A percentile compares a stretch with the other conserved stretches of the same genome.
These are phyloP conservation scores for Fistulinella prunicolor DNA, from an alignment of 768 basidiomycete species.

Conservation along the genomic window DNA sequence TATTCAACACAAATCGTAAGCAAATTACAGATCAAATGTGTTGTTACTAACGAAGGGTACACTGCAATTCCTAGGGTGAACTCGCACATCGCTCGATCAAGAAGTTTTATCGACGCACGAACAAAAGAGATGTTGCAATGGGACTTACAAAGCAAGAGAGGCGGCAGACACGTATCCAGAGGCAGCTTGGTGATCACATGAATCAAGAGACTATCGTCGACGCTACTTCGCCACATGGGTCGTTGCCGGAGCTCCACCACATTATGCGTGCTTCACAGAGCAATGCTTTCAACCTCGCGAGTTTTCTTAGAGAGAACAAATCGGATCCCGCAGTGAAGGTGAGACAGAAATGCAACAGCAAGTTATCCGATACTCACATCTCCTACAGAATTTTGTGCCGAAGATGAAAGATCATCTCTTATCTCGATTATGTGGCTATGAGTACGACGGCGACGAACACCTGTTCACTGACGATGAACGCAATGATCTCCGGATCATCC, in stretches of 20 bases:
- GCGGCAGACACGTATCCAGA: conserved; percentile 7
- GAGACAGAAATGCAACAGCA: neutral
- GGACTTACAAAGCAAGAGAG: neutral
- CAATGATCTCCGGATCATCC: neutral
- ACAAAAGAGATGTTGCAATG: neutral
- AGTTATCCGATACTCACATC: conserved; percentile 3
- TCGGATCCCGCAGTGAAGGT: neutral
- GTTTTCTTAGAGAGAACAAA: neutral
- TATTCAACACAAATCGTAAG: neutral
- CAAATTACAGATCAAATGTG: neutral
- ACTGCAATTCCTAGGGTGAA: neutral
- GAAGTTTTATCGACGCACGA: neutral
- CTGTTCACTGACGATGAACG: neutral
- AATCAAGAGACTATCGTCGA: neutral
- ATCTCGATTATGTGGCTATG: neutral
- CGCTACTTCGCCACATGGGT: neutral
- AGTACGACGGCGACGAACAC: neutral
- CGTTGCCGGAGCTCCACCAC: neutral
- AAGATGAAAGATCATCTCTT: neutral
- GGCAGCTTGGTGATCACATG: neutral
- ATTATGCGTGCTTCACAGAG: neutral
- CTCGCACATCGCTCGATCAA: neutral
- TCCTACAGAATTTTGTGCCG: neutral
- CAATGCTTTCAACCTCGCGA: neutral
- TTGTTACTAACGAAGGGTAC: neutral